phyloP scores from a whole-genome alignment of 2,329 filamentous ascomycete genomes.

The Pseudocercospora ulei region DNA sequence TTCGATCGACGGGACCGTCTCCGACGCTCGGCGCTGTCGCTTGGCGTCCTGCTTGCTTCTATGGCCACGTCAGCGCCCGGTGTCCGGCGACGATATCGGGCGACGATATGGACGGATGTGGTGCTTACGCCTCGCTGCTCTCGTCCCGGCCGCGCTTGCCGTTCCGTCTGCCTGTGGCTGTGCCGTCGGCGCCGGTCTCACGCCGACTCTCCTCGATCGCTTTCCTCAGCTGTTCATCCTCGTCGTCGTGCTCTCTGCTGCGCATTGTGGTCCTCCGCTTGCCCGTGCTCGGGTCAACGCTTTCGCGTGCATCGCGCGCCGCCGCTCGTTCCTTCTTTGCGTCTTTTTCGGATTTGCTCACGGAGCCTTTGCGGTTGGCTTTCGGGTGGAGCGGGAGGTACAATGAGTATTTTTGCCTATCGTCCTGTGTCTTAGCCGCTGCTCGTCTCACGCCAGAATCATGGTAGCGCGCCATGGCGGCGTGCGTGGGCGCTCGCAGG shows the following conservation, averaged over 20 bases:
- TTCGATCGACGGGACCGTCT: slow-evolving; percentile 49
- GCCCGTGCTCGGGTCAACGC: slow-evolving; percentile 50
- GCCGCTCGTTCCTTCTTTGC: slow-evolving; percentile 49
- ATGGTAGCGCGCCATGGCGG: slow-evolving; percentile 28
- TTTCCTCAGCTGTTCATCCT: slow-evolving; percentile 76
- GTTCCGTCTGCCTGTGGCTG: slow-evolving; percentile 49
- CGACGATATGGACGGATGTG: background rate
- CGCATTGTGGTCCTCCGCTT: slow-evolving; percentile 97
- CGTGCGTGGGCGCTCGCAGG: background rate
- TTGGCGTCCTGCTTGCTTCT: slow-evolving; percentile 66
- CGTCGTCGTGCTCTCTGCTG: slow-evolving; percentile 89
- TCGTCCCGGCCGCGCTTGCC: slow-evolving; percentile 79
- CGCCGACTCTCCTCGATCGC: slow-evolving; percentile 94
- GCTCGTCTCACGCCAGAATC: slow-evolving; percentile 20
- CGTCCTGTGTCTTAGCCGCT: slow-evolving; percentile 27
- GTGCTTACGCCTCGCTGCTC: slow-evolving; percentile 83
- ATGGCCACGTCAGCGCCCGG: slow-evolving; percentile 19
- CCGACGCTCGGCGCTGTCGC: slow-evolving; percentile 72
- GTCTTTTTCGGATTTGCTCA: slow-evolving; percentile 53
- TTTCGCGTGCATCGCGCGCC: slow-evolving; percentile 42
- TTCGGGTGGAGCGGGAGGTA: slow-evolving; percentile 51
- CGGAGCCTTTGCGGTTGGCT: slow-evolving; percentile 53
- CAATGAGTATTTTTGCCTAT: slow-evolving; percentile 53
- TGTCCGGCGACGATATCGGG: too few species aligned
- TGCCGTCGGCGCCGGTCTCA: slow-evolving; percentile 48